A percentile compares a stretch with the other conserved stretches of the same genome.
Conservation (phyloP, 768 basidiomycete genomes). For the Amyloporia xantha region DNA sequence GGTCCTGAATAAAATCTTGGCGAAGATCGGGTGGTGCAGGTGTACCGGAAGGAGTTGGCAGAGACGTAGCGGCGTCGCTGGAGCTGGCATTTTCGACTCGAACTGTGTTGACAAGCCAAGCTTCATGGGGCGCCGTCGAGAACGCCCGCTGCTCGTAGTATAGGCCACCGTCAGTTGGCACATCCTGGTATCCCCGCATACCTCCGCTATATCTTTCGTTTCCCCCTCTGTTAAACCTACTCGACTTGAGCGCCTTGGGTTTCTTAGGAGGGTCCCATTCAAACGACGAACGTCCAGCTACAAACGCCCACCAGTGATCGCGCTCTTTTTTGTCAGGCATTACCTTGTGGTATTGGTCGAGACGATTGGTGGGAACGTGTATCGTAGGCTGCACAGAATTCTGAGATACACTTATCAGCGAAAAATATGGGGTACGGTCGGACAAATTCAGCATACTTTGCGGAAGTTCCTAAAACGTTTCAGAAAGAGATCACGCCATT, state of each 20-base stretch:
- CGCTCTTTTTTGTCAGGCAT: constrained; percentile 70
- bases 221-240: constrained; percentile 5
- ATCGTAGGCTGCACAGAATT: constrained; percentile 62
- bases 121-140: constrained; percentile 20
- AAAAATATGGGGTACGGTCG: too few species aligned
- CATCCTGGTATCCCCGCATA: constrained; percentile 35
- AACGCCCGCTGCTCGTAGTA: not conserved
- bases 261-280: constrained; percentile 57
- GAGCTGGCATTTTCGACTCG: constrained; percentile 33
- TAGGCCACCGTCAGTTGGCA: not conserved
- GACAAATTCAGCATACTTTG: constrained; percentile 51
- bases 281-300: constrained; percentile 60
- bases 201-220: constrained; percentile 16
- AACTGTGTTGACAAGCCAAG: constrained; percentile 32
- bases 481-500: constrained; percentile 59
- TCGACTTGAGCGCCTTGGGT: constrained; percentile 21
- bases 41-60: constrained; percentile 37
- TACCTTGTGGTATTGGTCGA: constrained; percentile 21
- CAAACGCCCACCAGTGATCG: constrained; percentile 75
- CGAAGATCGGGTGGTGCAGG: constrained; percentile 16
- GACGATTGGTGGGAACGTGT: constrained; percentile 24
- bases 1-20: not conserved
- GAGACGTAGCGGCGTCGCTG: constrained; percentile 29
- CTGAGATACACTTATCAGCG: too few species aligned
- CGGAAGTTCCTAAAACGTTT: constrained; percentile 60